Base-by-base conservation (phyloP, 75 land plant species). In the Gnetum montanum region DNA sequence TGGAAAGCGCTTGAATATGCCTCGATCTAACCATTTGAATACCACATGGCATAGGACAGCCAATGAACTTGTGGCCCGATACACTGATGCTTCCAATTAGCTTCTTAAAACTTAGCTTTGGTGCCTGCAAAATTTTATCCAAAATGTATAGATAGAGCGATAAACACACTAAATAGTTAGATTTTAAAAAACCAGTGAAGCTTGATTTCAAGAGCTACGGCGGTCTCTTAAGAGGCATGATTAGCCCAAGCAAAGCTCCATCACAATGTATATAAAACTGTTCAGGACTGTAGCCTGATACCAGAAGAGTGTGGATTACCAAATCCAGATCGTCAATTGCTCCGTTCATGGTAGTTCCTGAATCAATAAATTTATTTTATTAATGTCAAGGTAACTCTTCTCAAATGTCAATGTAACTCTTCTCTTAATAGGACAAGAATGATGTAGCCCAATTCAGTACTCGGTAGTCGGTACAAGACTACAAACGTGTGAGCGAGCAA, bases 271-370 rank as follows among this genome's bases (percentile, higher is more conserved):
- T 74, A 41, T 63, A 74, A 52, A 74, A 74, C 4, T 62, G 57
- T n/a, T 74, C 62, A 25, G 63, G 52, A 2, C 51, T 68, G 37
- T 57, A 69, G 8, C 77, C 73, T 3, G 59, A 28, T 38, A 64
- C 74, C 44, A 50, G 34, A 46, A 74, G 61, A 20, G 62, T 63
- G 28, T 58, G 49, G 25, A 94, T 76, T 6, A 94, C 90, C 61
- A 77, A 67, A 74, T 94, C 98, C 55, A 94, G 75, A 73, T 94
- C 98, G 75, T 94, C 98, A 34, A 94, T 91, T 54, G 98, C 98
- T 62, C 98, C 98, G 59, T 94, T 94, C 12, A 94, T 96, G 45
- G 98, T 94, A 24, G 98, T 94, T 33, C 98, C 98, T 94, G 40
- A 40, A n/a, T n/a, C n/a, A n/a, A n/a, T n/a, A n/a, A n/a, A n/a